Conservation (phyloP, 2,329 filamentous ascomycete species). For the Tympanopsis confertula region DNA sequence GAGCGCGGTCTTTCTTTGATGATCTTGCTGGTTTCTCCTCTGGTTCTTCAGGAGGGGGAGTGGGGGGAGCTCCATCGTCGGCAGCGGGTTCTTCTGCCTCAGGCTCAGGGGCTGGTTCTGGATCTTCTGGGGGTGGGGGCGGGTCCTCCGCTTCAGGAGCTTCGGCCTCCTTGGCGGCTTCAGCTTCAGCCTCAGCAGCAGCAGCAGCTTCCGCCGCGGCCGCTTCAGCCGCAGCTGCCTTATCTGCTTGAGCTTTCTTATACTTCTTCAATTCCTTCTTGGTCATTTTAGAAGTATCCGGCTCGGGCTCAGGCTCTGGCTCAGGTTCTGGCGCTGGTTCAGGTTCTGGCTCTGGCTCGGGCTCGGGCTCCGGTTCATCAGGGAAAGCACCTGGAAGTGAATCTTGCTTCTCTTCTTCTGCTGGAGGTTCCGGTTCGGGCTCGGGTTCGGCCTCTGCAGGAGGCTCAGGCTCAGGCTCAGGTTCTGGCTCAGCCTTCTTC, state of each 20-base stretch:
- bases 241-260: too few species aligned
- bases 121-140: conserved; percentile 4
- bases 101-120: conserved; percentile 10
- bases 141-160: not conserved
- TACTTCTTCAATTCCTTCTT: too few species aligned
- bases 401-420: too few species aligned
- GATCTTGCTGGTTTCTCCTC: conserved; percentile 13
- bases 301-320: not conserved
- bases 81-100: conserved; percentile 1
- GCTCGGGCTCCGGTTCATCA: conserved; percentile 10
- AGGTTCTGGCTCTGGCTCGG: conserved; percentile 8
- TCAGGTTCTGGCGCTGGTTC: conserved; percentile 8
- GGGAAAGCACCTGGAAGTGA: too few species aligned
- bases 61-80: conserved; percentile 8
- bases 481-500: not conserved
- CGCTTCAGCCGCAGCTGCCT: too few species aligned
- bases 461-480: not conserved
- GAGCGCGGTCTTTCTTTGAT: conserved; percentile 18
- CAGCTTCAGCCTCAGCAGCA: too few species aligned
- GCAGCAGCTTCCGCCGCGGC: too few species aligned
- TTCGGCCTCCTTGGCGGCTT: too few species aligned
- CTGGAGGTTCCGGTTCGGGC: not conserved
- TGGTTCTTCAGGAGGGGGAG: conserved; percentile 6
- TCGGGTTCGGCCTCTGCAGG: not conserved
- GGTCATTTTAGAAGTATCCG: too few species aligned